Evolutionary conservation across 176 grass and related monocot species (phyloP).

Genomic region (Thalia dealbata): DNA sequence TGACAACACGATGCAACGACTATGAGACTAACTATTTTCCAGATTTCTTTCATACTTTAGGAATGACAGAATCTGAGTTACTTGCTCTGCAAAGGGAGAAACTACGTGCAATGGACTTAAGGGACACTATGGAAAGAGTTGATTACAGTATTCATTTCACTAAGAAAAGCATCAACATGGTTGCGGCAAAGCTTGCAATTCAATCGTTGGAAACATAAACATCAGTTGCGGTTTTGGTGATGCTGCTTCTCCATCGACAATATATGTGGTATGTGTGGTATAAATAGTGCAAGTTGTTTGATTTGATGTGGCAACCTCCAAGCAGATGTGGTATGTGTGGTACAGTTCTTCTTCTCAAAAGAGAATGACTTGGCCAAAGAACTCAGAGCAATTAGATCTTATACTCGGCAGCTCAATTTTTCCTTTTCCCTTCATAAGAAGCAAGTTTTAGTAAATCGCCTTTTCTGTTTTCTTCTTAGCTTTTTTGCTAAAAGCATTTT

Average conservation of each 20-base stretch:
- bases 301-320: background rate
- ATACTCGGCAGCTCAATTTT: too few species aligned
- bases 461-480: too few species aligned
- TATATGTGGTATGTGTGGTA: background rate
- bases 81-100: slow-evolving; percentile 55
- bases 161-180: slow-evolving; percentile 57
- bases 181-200: slow-evolving; percentile 79
- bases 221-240: background rate
- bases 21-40: background rate
- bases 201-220: slow-evolving; percentile 43
- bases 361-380: too few species aligned
- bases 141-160: slow-evolving; percentile 41
- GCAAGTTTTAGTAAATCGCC: too few species aligned
- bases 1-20: background rate
- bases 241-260: background rate
- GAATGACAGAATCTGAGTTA: slow-evolving; percentile 67
- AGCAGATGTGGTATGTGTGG: background rate
- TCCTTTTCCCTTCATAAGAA: too few species aligned
- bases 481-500: too few species aligned
- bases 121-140: slow-evolving; percentile 60
- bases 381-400: too few species aligned
- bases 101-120: slow-evolving; percentile 67
- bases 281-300: background rate
- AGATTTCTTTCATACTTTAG: slow-evolving; percentile 39
- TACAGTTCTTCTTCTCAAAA: too few species aligned